Evolutionary conservation across 2,329 filamentous ascomycete genomes (phyloP), one percentile per base, ranked within the genome.

Genomic region (Talaromyces marneffei): DNA sequence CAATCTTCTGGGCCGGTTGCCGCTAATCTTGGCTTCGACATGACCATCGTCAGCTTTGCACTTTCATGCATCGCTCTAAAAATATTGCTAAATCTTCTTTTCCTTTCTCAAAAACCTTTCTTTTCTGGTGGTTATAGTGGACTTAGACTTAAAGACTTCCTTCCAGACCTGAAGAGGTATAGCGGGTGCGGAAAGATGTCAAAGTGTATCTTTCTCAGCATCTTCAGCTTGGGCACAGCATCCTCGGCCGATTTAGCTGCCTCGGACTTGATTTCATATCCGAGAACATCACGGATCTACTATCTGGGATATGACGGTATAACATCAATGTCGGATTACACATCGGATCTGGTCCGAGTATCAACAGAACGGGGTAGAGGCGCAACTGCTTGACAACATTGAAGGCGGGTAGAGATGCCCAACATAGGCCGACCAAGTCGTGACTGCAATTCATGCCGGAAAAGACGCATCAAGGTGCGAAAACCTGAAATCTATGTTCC

Each of bases 381-480:
- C 10, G 7, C 10, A 37, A 37, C 5, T 6, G 16, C 39, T 25
- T 12, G 27, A 52, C n/a, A 48, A 33, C 27, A 9, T 33, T 31
- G 27, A 20, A 31, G 27, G 9, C 9, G n/a, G 5, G 46, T 18
- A 50, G 46, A 50, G 14, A 58, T 58, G 56, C 56, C 56, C 10
- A 58, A 58, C 40, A 48, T 33, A 12, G 39, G 56, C 10, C 40
- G 56, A n/a, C 56, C 56, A 12, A 58, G 56, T 29, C 40, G 40
- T 12, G 39, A 58, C 31, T 58, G 56, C 37, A 10, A 58, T 16
- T 20, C 39, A 23, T 58, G 56, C 31, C 40, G 56, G 44, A 46
- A 35, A 39, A 46, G 56, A 33, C 56, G 56, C 23, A 58, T 58
- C 9, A 58, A 58, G 56, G 56, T 58, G 40, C 42, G 44, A 12